Evolutionary conservation across 495 filamentous ascomycete species (phyloP).

Genomic region (Melanomma pulvis-pyrius): DNA sequence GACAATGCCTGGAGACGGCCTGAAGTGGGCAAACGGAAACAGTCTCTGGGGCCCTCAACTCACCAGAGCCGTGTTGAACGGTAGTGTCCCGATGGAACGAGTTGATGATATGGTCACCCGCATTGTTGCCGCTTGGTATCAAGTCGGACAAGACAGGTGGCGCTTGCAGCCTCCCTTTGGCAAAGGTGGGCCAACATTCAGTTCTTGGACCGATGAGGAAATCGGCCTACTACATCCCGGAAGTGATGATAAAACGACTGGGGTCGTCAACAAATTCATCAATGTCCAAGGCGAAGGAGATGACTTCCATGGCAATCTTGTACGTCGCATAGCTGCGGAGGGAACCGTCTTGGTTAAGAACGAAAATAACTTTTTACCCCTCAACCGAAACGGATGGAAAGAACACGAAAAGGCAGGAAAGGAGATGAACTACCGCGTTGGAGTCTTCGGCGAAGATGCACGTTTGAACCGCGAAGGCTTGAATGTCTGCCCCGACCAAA

Average conservation of each 20-base stretch:
- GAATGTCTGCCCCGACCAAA: constrained; percentile 75
- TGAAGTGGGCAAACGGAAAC: constrained; percentile 72
- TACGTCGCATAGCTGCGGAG: constrained; percentile 75
- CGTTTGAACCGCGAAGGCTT: constrained; percentile 65
- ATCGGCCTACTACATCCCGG: constrained; percentile 68
- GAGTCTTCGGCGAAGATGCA: constrained; percentile 85
- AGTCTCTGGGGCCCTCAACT: constrained; percentile 81
- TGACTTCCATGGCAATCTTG: constrained; percentile 68
- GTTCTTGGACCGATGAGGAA: constrained; percentile 78
- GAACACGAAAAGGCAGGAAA: constrained; percentile 43
- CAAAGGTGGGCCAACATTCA: constrained; percentile 82
- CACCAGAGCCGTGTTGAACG: constrained; percentile 77
- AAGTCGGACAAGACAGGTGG: constrained; percentile 72
- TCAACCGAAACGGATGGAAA: constrained; percentile 58
- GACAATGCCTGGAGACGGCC: constrained; percentile 93
- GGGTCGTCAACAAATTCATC: constrained; percentile 76
- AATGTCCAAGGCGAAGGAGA: constrained; percentile 65
- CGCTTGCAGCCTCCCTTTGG: constrained; percentile 57
- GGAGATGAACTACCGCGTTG: constrained; percentile 59
- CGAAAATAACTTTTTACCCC: constrained; percentile 61
- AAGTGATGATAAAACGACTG: constrained; percentile 58
- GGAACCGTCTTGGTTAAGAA: constrained; percentile 89
- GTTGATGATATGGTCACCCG: constrained; percentile 93
- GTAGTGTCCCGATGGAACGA: constrained; percentile 76
- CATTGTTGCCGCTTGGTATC: constrained; percentile 91